These are phyloP conservation scores for Pulveroboletus sp. DNA, from an alignment of 768 basidiomycete genomes.

Conservation along the genomic window DNA sequence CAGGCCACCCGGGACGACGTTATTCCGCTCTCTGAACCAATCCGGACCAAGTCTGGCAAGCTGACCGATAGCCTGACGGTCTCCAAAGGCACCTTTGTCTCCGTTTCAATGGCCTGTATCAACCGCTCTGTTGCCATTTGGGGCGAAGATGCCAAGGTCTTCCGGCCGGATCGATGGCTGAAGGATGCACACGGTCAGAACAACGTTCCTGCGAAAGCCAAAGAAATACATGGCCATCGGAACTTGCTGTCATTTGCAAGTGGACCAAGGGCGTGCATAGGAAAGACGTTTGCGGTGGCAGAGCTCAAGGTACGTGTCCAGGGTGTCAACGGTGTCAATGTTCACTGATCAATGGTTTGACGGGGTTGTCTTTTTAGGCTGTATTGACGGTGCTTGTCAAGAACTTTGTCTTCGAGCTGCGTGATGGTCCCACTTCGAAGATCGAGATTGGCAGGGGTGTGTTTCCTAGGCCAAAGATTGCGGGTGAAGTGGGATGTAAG, in stretches of 20 bases:
- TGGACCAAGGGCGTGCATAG: conserved; percentile 49
- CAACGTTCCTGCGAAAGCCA: conserved; percentile 28
- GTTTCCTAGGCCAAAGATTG: conserved; percentile 8
- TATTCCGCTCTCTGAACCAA: conserved; percentile 51
- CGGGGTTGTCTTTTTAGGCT: conserved; percentile 25
- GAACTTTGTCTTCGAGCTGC: conserved; percentile 34
- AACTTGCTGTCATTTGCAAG: conserved; percentile 52
- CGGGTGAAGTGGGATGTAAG: conserved; percentile 8
- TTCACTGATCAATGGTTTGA: too few species aligned
- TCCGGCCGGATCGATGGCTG: conserved; percentile 66
- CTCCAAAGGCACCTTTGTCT: conserved; percentile 44
- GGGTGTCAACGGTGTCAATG: too few species aligned
- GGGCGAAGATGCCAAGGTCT: conserved; percentile 39
- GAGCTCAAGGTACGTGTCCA: conserved; percentile 27
- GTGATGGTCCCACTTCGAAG: conserved; percentile 35
- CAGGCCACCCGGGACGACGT: conserved; percentile 54
- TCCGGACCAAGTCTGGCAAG: conserved; percentile 41
- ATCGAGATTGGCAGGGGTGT: conserved; percentile 9
- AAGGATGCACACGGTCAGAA: conserved; percentile 16
- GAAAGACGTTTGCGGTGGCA: conserved; percentile 45
- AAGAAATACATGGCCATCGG: conserved; percentile 45
- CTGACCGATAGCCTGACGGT: conserved; percentile 39
- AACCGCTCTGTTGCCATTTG: conserved; percentile 49
- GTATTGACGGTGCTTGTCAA: conserved; percentile 40
- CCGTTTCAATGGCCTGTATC: conserved; percentile 41